A percentile compares a stretch with the other conserved stretches of the same genome.
Evolutionary conservation across 2,329 filamentous ascomycete species (phyloP).

Genomic region (Arachnomyces sp.): DNA sequence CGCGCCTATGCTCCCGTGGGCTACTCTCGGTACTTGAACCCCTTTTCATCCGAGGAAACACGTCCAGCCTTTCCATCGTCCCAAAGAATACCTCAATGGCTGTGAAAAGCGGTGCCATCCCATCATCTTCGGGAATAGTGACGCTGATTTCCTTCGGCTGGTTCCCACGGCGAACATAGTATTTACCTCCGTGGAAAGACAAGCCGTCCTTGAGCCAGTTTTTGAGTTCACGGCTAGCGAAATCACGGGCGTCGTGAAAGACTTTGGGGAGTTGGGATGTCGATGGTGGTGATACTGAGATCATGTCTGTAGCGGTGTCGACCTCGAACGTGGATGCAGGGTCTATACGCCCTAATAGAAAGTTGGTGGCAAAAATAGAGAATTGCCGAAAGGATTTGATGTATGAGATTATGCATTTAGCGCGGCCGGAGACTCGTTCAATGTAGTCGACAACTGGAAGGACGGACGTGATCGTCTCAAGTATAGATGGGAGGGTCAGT

Average conservation of each 20-base stretch:
- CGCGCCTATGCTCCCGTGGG: too few species aligned
- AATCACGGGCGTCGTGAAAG: slow-evolving; percentile 20
- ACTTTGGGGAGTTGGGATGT: slow-evolving; percentile 10
- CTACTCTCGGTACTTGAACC: too few species aligned
- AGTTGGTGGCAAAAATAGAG: slow-evolving; percentile 10
- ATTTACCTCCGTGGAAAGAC: slow-evolving; percentile 35
- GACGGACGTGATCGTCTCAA: slow-evolving; percentile 35
- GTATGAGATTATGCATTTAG: slow-evolving; percentile 20
- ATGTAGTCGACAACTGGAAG: slow-evolving; percentile 43
- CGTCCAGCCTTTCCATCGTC: slow-evolving; percentile 13
- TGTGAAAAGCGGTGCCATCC: slow-evolving; percentile 14
- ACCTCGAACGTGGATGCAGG: too few species aligned
- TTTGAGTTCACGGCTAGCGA: slow-evolving; percentile 36
- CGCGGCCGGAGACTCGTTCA: slow-evolving; percentile 25
- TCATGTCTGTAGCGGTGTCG: too few species aligned
- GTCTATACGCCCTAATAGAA: too few species aligned
- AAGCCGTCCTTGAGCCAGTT: slow-evolving; percentile 40
- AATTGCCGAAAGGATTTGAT: slow-evolving; percentile 36
- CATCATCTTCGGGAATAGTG: slow-evolving; percentile 15
- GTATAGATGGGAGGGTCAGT: slow-evolving; percentile 29
- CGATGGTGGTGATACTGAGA: not conserved
- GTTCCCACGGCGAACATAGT: slow-evolving; percentile 42
- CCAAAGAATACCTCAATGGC: slow-evolving; percentile 14
- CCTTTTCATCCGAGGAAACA: slow-evolving; percentile 6
- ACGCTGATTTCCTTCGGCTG: slow-evolving; percentile 39